These are phyloP conservation scores for Oryza punctata DNA, from an alignment of 176 grass and related monocot genomes.

Conservation along the genomic window DNA sequence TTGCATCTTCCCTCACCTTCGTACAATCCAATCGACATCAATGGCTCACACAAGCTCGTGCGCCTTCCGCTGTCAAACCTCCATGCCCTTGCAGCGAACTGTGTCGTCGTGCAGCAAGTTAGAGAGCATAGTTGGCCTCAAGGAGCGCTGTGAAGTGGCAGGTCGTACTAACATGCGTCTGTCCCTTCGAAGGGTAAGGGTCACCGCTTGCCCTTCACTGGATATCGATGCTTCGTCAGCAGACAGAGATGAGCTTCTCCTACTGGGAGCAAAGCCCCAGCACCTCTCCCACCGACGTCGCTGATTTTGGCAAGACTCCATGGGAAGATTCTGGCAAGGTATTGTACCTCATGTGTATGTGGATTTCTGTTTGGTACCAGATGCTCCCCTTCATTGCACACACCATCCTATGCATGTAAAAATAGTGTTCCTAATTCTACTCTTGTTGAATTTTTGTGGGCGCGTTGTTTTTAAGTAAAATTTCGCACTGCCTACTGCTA, in stretches of 20 bases:
- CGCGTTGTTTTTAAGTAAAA: background rate
- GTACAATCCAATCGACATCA: background rate
- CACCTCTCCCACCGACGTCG: background rate
- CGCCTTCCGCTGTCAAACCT: background rate
- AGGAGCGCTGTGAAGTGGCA: background rate
- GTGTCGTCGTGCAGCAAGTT: slow-evolving; percentile 8
- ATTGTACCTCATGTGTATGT: background rate
- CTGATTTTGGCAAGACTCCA: background rate
- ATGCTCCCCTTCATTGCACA: no score
- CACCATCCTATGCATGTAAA: background rate
- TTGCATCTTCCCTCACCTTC: background rate
- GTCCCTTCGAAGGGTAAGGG: background rate
- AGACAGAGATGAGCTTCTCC: background rate
- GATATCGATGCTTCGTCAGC: background rate
- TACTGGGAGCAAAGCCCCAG: background rate
- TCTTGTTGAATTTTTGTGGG: background rate
- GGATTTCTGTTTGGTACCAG: background rate
- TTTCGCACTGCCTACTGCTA: background rate
- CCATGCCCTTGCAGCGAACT: background rate
- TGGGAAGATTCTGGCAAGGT: background rate
- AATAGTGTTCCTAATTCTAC: background rate
- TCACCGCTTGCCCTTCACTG: background rate
- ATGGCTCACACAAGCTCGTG: background rate
- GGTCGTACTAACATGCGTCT: background rate
- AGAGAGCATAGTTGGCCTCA: background rate